phyloP scores from a whole-genome alignment of 176 grass and related monocot genomes.

The Bothriochloa decipiens region DNA sequence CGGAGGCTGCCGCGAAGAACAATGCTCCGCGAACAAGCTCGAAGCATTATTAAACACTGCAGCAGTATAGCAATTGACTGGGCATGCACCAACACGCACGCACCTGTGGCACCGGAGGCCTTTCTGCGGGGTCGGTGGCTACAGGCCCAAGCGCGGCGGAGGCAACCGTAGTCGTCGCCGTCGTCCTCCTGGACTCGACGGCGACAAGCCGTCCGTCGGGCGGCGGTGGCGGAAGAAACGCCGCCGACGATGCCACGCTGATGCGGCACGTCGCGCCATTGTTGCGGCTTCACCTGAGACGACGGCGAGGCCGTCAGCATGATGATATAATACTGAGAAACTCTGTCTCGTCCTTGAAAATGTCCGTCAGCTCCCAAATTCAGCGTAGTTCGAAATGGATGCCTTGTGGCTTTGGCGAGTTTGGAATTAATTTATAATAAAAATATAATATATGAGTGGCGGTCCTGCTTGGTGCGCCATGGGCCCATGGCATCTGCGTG shows the following conservation, averaged over 20 bases:
- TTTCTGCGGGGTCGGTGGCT: conserved; percentile 11
- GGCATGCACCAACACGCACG: not conserved
- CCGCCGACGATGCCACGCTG: not conserved
- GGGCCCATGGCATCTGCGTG: conserved; percentile 40
- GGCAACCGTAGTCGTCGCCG: not conserved
- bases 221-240: not conserved
- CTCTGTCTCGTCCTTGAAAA: not conserved
- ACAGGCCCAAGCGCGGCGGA: conserved; percentile 4
- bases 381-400: not conserved
- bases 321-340: not conserved
- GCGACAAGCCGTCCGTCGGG: not conserved
- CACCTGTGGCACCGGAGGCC: conserved; percentile 19
- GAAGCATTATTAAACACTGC: not conserved
- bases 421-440: conserved; percentile 30
- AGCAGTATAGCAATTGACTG: not conserved
- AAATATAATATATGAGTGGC: not conserved
- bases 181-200: not conserved
- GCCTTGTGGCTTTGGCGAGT: not conserved
- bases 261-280: conserved; percentile 23
- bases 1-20: conserved; percentile 34
- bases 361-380: not conserved
- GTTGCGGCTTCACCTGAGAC: conserved; percentile 29
- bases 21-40: not conserved
- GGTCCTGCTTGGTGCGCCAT: not conserved
- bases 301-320: conserved; percentile 40